Base-by-base conservation (phyloP, 2,329 filamentous ascomycete species). In the Botrytis cinerea region DNA sequence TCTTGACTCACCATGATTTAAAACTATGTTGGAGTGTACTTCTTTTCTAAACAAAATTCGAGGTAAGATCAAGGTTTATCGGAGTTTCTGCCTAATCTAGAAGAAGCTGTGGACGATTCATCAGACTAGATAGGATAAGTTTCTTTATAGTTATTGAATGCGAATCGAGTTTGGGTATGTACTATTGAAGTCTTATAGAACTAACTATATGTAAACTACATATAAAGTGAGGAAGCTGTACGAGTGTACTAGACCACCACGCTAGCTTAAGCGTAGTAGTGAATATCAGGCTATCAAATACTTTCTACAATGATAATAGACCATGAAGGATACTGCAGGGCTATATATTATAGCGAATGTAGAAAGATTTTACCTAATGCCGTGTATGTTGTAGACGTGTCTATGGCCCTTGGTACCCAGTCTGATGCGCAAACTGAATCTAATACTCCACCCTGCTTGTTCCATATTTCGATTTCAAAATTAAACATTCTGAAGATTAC, bases 381-480 rank as follows among this genome's bases (percentile, higher is more conserved):
- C 14, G 5, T 54, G 1, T 8, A 28, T 12, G 14, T 8, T 16
- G 1, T 16, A 16, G 12, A 54, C 16, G 0, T 0, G 14, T 4
- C 2, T 9, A 28, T 12, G 25, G 25, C 10, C n/a, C 48, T n/a
- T 12, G 1, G 14, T 54, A 4, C 7, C 12, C 16, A 16, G 12
- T 28, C 51, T 54, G n/a, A 54, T 54, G 22, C 14, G 25, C 4
- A 6, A 54, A 54, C 2, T n/a, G 4, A 54, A n/a, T n/a, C 14
- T 22, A n/a, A 54, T n/a, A 7, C 25, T n/a, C 16, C 12, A 54
- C n/a, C 14, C 4, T 16, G 12, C n/a, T 48, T 48, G 22, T 25
- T 22, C 46, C 35, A 35, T 35, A 35, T 35, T 25, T 22, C 22
- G 22, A 48, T 22, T 48, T 48, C 4, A 48, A 48, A 25, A 48